Evolutionary conservation across 306 rosid species (phyloP).

Genomic region (Sicyos baderoa): DNA sequence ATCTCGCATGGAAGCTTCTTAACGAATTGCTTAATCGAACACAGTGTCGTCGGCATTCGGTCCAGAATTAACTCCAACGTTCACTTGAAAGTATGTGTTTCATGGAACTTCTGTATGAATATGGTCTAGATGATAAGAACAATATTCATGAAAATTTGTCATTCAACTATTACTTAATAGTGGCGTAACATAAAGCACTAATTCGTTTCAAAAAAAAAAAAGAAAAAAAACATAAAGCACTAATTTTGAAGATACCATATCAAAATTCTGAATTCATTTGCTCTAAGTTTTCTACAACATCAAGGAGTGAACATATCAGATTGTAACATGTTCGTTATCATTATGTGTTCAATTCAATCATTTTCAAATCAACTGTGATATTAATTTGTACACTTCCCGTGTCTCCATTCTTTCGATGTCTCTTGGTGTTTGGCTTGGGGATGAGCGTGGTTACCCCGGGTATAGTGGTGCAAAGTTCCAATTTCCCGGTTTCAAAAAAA

Average conservation of each 20-base stretch:
- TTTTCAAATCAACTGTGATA: conserved; percentile 3
- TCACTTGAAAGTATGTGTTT: conserved; percentile 67
- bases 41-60: conserved; percentile 81
- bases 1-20: conserved; percentile 91
- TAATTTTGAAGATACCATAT: neutral
- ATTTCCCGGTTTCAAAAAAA: too few relatives aligned
- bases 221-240: too few relatives aligned
- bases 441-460: too few relatives aligned
- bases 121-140: neutral
- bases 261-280: neutral
- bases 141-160: neutral
- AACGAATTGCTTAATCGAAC: conserved; percentile 64
- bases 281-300: neutral
- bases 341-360: neutral
- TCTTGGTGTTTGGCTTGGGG: too few relatives aligned
- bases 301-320: neutral
- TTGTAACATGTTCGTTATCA: neutral
- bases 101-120: neutral
- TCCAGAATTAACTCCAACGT: conserved; percentile 71
- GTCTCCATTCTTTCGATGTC: too few relatives aligned
- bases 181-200: neutral
- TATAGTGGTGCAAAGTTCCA: too few relatives aligned
- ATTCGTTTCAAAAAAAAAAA: too few relatives aligned
- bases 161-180: neutral
- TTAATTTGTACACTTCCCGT: too few relatives aligned